Evolutionary conservation across 2,329 filamentous ascomycete species (phyloP).

Genomic region (Piedraia hortae): DNA sequence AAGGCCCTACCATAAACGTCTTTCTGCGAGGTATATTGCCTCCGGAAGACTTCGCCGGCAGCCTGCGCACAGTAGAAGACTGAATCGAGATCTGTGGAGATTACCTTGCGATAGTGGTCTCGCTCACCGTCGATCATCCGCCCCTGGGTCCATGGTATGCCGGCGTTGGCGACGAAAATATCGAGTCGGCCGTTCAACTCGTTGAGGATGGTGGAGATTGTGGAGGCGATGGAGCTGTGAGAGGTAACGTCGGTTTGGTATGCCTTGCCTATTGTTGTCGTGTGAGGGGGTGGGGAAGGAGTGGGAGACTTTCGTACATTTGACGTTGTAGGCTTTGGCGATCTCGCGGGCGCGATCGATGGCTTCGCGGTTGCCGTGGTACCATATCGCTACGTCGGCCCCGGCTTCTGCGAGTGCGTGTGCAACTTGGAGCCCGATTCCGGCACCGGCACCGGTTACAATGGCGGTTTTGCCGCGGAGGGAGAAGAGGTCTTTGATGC

Average conservation of each 20-base stretch:
- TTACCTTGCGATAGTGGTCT: slow-evolving; percentile 37
- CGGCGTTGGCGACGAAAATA: slow-evolving; percentile 54
- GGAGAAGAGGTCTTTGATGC: slow-evolving; percentile 10
- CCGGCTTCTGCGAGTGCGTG: slow-evolving; percentile 14
- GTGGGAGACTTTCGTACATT: too few relatives aligned
- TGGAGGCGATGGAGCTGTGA: slow-evolving; percentile 15
- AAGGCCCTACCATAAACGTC: slow-evolving; percentile 9
- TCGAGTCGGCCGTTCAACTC: slow-evolving; percentile 54
- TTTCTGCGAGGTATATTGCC: slow-evolving; percentile 40
- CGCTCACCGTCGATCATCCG: slow-evolving; percentile 36
- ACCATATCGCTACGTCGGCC: slow-evolving; percentile 20
- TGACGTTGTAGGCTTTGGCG: slow-evolving; percentile 11
- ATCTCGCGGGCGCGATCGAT: slow-evolving; percentile 10
- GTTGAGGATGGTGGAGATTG: slow-evolving; percentile 17
- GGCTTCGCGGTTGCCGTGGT: slow-evolving; percentile 14
- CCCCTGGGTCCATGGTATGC: slow-evolving; percentile 45
- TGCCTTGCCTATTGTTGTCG: slow-evolving; percentile 20
- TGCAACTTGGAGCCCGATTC: slow-evolving; percentile 12
- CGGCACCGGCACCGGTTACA: slow-evolving; percentile 12
- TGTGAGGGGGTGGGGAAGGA: too few relatives aligned
- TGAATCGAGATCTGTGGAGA: slow-evolving; percentile 45
- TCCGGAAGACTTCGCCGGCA: slow-evolving; percentile 39
- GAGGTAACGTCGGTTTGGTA: slow-evolving; percentile 22
- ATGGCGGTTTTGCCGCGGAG: slow-evolving; percentile 13
- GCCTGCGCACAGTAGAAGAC: slow-evolving; percentile 52